These are phyloP conservation scores for Fusarium torreyae DNA, from an alignment of 2,329 filamentous ascomycete species.

Conservation along the genomic window DNA sequence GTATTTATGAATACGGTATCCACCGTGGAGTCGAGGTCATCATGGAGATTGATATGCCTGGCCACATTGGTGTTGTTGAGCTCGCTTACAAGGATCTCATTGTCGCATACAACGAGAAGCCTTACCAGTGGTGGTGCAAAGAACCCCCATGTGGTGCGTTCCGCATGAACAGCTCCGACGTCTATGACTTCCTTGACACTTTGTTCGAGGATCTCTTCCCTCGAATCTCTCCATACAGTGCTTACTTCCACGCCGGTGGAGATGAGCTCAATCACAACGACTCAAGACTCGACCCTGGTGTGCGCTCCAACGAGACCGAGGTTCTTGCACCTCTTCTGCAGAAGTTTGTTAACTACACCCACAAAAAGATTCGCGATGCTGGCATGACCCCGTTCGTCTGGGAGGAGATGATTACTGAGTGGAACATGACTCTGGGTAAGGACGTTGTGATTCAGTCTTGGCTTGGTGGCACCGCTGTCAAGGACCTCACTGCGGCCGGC, in stretches of 20 bases:
- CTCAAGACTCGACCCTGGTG: conserved; percentile 77
- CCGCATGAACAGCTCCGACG: conserved; percentile 80
- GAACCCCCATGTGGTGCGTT: conserved; percentile 79
- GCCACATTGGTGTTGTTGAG: conserved; percentile 70
- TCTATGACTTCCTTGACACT: conserved; percentile 79
- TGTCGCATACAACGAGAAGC: conserved; percentile 68
- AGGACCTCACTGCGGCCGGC: conserved; percentile 72
- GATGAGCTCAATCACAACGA: conserved; percentile 86
- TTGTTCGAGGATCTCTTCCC: conserved; percentile 85
- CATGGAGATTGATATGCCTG: conserved; percentile 75
- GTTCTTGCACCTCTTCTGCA: conserved; percentile 84
- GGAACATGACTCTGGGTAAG: conserved; percentile 80
- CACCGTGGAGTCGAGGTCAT: conserved; percentile 71
- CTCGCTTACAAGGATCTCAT: conserved; percentile 67
- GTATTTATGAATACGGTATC: conserved; percentile 80
- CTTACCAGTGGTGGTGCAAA: conserved; percentile 72
- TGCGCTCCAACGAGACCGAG: conserved; percentile 74
- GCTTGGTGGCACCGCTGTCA: conserved; percentile 75
- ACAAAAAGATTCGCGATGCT: conserved; percentile 73
- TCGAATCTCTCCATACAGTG: conserved; percentile 75
- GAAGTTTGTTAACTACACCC: conserved; percentile 79
- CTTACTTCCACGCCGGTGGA: conserved; percentile 88
- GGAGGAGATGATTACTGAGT: conserved; percentile 88
- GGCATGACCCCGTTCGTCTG: conserved; percentile 84
- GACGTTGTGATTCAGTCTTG: conserved; percentile 86